Base-by-base conservation (phyloP, 2,329 filamentous ascomycete species). In the Massarina eburnea region DNA sequence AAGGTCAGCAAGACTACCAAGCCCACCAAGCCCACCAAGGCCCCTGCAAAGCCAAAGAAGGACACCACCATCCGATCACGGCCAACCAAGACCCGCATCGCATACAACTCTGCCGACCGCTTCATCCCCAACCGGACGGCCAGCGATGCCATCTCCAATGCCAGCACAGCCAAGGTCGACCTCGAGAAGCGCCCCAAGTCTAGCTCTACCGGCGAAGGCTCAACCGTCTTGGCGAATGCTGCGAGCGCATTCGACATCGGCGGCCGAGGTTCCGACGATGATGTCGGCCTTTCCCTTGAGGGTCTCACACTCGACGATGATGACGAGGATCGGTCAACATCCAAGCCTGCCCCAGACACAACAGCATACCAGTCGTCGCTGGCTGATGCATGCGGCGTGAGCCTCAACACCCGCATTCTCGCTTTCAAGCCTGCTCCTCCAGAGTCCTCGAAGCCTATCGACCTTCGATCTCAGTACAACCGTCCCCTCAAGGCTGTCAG, bases 361-460 rank as follows among this genome's bases (percentile, higher is more conserved):
- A 84, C 89, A 42, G 92, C 92, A 18, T 97, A 96, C 71, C 88
- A 96, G 72, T 90, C 94, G 48, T 92, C 91, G 2, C 78, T 97
- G 36, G 91, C 92, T 36, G 86, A 85, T 57, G 92, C 92, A 39
- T 97, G 92, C 70, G 94, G 91, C 46, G 90, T 99, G 52, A 92
- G 85, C 66, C 82, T 95, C 52, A 95, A 91, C 78, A 95, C 91
- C 44, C 89, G 94, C 52, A 99, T 99, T 61, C 86, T 99, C 41
- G 89, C 94, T 49, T 99, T 96, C 81, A 99, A 99, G 84, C 94
- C 94, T 43, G 91, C 92, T 2, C 83, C 94, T n/a, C 94, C 94
- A 3, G 94, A 97, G 76, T 97, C 94, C 6, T 96, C 91, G 26
- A 96, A 96, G 80, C 94, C 94, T 27, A 96, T 99, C 67, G 94